Conservation (phyloP, 805 yeast species). For the Yarrowia divulgata region DNA sequence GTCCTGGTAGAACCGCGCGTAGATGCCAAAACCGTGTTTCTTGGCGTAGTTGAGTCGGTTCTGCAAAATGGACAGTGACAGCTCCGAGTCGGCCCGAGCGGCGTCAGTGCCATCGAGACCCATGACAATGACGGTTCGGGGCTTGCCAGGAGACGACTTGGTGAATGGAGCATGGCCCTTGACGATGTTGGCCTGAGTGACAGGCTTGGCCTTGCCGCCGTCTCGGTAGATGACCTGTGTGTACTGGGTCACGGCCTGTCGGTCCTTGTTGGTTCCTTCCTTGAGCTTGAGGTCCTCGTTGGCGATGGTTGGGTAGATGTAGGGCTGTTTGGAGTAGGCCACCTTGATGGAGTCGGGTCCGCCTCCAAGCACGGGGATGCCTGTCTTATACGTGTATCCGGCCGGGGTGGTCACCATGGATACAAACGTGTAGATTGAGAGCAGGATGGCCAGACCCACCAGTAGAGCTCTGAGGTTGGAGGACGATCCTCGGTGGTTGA, state of each 20-base stretch:
- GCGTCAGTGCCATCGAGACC: slow-evolving; percentile 33
- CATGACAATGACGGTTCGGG: slow-evolving; percentile 33
- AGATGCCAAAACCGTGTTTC: slow-evolving; percentile 79
- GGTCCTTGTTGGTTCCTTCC: neutral
- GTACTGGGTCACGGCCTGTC: slow-evolving; percentile 28
- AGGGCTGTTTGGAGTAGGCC: slow-evolving; percentile 38
- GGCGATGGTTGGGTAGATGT: slow-evolving; percentile 39
- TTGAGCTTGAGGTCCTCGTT: slow-evolving; percentile 37
- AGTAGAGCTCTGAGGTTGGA: slow-evolving; percentile 13
- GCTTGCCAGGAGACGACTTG: slow-evolving; percentile 31
- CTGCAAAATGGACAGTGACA: slow-evolving; percentile 21
- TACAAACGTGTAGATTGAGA: slow-evolving; percentile 33
- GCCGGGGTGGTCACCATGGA: slow-evolving; percentile 27
- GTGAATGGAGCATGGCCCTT: slow-evolving; percentile 38
- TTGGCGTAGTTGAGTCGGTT: slow-evolving; percentile 91
- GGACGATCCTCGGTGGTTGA: slow-evolving; percentile 16
- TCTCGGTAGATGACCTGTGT: slow-evolving; percentile 39
- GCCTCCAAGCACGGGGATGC: slow-evolving; percentile 24
- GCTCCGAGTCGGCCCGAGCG: slow-evolving; percentile 33
- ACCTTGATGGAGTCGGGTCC: slow-evolving; percentile 34
- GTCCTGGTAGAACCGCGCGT: slow-evolving; percentile 85
- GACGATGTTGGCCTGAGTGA: slow-evolving; percentile 28
- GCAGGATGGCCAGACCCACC: slow-evolving; percentile 13
- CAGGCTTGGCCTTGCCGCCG: slow-evolving; percentile 38
- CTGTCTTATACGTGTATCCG: slow-evolving; percentile 28